Percentiles rank a stretch among this genome's conserved stretches.
Conservation (phyloP, 2,329 filamentous ascomycete species). For the Onygenales sp. region DNA sequence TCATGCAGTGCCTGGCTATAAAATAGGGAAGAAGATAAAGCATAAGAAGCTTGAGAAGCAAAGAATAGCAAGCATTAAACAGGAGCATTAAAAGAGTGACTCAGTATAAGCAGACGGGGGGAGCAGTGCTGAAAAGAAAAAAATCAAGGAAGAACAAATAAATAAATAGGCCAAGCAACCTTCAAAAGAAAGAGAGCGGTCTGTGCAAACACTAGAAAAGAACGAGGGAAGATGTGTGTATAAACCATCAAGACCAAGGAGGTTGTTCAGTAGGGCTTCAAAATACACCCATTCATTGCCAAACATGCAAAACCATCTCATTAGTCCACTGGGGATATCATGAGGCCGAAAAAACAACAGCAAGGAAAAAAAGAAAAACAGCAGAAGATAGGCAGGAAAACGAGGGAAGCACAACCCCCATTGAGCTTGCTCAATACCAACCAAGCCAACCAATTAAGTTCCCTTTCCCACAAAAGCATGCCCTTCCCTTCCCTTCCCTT, state of each 20-base stretch:
- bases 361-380: background rate
- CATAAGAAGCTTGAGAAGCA: no score
- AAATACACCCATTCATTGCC: background rate
- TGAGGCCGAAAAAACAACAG: background rate
- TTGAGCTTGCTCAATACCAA: background rate
- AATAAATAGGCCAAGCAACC: no score
- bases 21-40: no score
- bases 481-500: background rate
- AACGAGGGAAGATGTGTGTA: background rate
- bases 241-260: background rate
- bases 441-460: background rate
- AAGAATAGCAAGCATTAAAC: no score
- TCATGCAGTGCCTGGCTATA: no score
- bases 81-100: no score
- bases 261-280: background rate
- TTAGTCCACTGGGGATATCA: background rate
- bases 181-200: no score
- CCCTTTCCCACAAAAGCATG: background rate
- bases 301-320: background rate
- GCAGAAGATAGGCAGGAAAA: background rate
- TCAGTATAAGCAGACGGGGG: no score
- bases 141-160: no score
- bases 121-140: no score
- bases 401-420: background rate
- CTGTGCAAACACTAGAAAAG: no score